Evolutionary conservation across 805 yeast species (phyloP).

Genomic region (Isabelozyma heimii): DNA sequence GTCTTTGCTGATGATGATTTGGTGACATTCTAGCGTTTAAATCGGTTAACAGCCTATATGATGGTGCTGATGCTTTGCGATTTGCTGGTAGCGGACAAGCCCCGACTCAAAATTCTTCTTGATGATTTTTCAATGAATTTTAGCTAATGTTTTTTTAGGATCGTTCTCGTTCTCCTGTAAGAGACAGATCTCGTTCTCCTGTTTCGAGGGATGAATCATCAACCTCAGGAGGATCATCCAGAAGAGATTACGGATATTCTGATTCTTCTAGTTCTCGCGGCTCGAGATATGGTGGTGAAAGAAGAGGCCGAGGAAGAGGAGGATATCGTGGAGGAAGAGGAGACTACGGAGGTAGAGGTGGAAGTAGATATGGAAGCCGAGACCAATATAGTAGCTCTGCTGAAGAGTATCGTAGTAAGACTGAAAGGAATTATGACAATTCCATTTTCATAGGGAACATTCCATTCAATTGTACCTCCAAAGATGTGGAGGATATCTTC

Average conservation of each 20-base stretch:
- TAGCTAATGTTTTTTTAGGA: conserved; percentile 30
- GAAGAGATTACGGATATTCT: conserved; percentile 27
- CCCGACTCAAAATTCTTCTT: neutral
- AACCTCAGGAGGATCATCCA: conserved; percentile 28
- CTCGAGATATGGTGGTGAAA: conserved; percentile 11
- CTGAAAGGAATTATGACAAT: conserved; percentile 60
- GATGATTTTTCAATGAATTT: neutral
- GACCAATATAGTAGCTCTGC: conserved; percentile 21
- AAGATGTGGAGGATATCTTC: conserved; percentile 59
- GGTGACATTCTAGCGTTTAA: too few relatives aligned
- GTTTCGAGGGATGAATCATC: conserved; percentile 21
- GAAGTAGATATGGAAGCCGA: conserved; percentile 17
- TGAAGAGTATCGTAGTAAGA: conserved; percentile 28
- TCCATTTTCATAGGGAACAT: conserved; percentile 74
- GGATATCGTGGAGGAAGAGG: conserved; percentile 15
- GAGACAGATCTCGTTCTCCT: conserved; percentile 36
- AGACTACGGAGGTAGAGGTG: conserved; percentile 9
- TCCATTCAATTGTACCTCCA: conserved; percentile 61
- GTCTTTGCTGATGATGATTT: too few relatives aligned
- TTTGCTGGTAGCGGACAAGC: neutral
- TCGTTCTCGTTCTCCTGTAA: conserved; percentile 30
- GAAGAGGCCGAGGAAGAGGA: conserved; percentile 13
- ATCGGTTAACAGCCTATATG: neutral
- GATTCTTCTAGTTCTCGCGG: conserved; percentile 13
- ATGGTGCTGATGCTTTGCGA: neutral